Percentiles rank a stretch among this genome's conserved stretches.
These are phyloP conservation scores for Dichotomocladium elegans DNA, from an alignment of 371 early-diverging fungal genomes.

Conservation along the genomic window DNA sequence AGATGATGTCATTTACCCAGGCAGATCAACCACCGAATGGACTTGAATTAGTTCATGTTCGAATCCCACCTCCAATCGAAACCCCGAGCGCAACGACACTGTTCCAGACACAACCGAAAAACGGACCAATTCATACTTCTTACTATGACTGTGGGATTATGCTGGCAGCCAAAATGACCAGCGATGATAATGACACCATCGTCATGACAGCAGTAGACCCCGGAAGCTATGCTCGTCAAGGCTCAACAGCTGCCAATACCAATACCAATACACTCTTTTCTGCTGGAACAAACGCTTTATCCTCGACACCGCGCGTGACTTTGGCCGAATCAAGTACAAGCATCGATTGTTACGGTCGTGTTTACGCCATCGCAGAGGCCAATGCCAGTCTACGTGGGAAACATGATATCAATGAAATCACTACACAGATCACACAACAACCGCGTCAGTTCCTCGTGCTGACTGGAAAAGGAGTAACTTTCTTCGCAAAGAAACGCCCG, in stretches of 20 bases:
- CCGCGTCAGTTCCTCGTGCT: slow-evolving; percentile 68
- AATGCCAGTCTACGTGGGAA: slow-evolving; percentile 5
- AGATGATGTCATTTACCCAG: not conserved
- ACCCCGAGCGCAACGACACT: not conserved
- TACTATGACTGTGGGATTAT: slow-evolving; percentile 63
- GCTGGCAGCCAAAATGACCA: slow-evolving; percentile 58
- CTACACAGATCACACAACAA: slow-evolving; percentile 53
- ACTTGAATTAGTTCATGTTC: slow-evolving; percentile 68
- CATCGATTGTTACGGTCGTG: slow-evolving; percentile 65
- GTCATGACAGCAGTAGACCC: slow-evolving; percentile 56
- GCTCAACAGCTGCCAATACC: not conserved
- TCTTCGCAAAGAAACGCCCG: slow-evolving; percentile 69
- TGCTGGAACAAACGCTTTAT: not conserved
- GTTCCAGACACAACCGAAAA: slow-evolving; percentile 5
- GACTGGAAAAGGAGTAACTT: slow-evolving; percentile 62
- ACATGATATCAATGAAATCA: slow-evolving; percentile 48
- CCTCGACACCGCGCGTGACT: not conserved
- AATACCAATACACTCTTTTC: not conserved
- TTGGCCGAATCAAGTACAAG: slow-evolving; percentile 13
- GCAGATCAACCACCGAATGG: slow-evolving; percentile 32
- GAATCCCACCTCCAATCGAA: slow-evolving; percentile 55
- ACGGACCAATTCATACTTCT: slow-evolving; percentile 48
- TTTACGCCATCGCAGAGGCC: slow-evolving; percentile 75
- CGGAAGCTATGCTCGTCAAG: slow-evolving; percentile 18
- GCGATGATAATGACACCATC: slow-evolving; percentile 63